Base-by-base conservation (phyloP, 306 rosid genomes). In the Crotalaria pallida region DNA sequence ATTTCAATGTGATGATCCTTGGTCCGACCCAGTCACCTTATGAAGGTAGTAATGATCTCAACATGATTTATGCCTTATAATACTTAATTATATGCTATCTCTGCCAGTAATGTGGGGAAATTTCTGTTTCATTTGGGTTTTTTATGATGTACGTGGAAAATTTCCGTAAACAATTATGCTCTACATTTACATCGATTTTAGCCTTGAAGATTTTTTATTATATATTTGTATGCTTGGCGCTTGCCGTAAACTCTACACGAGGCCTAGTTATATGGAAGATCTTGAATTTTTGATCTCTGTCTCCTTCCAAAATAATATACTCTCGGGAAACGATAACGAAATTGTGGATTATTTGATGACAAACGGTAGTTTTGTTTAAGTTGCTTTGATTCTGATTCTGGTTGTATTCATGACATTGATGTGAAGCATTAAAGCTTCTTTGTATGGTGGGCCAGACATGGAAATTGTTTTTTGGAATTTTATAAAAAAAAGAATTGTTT, bases 1-100 rank as follows among this genome's bases (percentile, higher is more conserved):
- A 92, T 76, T 92, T 92, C 76, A 92, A 89, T 67, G 98, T 92
- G 76, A 92, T 92, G 98, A 92, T 92, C 74, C 96, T 92, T 59
- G 98, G 98, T 63, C 98, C 98, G 0, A 84, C 92, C 1, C 98
- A 92, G 74, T 92, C 98, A 2, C 98, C 98, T 6, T 92, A 92
- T 56, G 98, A 92, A 84, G 98, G 98, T 92, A 83, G 85, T 81
- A 80, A 49, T 44, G 29, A 51, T 48, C 48, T 26, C 51, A 56
- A 48, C 19, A 12, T 55, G 56, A 22, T 26, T 13, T 13, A 3
- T 75, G 45, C 60, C 7, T 36, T 52, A 4, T 26, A 13, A 16
- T 69, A 21, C 34, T 7, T 22, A 1, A 8, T 23, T 10, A 27
- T 27, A 58, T 36, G 5, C 22, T 23, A 2, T 38, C 44, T 53